Base-by-base conservation (phyloP, 495 filamentous ascomycete genomes). In the Neurospora pannonica region DNA sequence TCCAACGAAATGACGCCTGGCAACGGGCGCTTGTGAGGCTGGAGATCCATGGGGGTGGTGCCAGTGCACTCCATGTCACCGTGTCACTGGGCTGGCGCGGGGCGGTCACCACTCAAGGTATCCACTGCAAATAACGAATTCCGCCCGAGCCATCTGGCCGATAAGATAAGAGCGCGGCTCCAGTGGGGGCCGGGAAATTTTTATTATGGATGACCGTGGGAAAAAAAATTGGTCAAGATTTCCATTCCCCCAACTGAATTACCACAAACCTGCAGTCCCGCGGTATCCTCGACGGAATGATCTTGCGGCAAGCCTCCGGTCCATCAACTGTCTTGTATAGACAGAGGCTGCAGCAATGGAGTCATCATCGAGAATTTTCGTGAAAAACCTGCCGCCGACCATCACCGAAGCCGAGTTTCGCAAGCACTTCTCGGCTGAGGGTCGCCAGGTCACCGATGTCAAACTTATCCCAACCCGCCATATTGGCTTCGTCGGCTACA, bases 401-500 rank as follows among this genome's bases (percentile, higher is more conserved):
- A 89, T 90, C 60, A 87, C 90, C 75, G 93, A 97, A 76, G 86
- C 85, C 34, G 92, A 97, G 72, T 91, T 98, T 78, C 90, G 88
- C 78, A 92, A 91, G 78, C 94, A 98, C 83, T 99, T 99, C 82
- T 87, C 91, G 72, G 83, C 84, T 28, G 89, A 88, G 78, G 89
- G 89, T 74, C 89, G 90, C 77, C 82, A 87, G 43, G 90, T 97
- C 79, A 98, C 96, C 70, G 96, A 98, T 85, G 90, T 92, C 73
- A 96, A 95, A 86, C 88, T 97, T 74, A 91, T 98, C 80, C 90
- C 94, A 24, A 88, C 92, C 77, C 89, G 96, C 78, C 88, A 94
- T 73, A 97, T 99, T 84, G 96, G 94, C 76, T 99, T 97, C 87
- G 90, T 99, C 74, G 96, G 96, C 74, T 98, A 95, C 86, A 95